phyloP scores from a whole-genome alignment of 768 basidiomycete species.

The Collybia sp. region DNA sequence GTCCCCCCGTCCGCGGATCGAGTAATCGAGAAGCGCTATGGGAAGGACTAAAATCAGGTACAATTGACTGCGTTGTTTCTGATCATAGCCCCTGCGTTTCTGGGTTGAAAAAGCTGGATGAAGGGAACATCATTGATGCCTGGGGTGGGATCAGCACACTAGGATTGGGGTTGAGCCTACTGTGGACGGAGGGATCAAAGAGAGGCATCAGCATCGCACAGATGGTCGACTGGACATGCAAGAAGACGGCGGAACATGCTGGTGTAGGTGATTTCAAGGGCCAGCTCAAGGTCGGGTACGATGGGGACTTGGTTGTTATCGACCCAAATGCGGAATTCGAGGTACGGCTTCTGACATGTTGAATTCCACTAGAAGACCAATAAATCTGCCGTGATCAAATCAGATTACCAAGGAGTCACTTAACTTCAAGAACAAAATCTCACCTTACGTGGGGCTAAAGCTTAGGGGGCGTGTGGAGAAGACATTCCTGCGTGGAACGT shows the following conservation, averaged over 20 bases:
- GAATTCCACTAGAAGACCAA: not conserved
- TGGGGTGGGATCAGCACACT: conserved; percentile 96
- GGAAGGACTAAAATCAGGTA: conserved; percentile 75
- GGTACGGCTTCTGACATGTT: conserved; percentile 21
- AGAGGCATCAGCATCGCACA: conserved; percentile 53
- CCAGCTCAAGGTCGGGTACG: conserved; percentile 62
- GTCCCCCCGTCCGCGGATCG: conserved; percentile 82
- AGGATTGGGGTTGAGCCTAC: conserved; percentile 80
- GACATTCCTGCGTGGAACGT: conserved; percentile 74
- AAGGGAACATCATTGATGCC: conserved; percentile 80
- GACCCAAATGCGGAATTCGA: conserved; percentile 53
- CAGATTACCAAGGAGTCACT: conserved; percentile 73
- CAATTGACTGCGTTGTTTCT: conserved; percentile 91
- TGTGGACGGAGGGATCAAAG: conserved; percentile 82
- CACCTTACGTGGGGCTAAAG: conserved; percentile 77
- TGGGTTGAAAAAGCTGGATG: conserved; percentile 72
- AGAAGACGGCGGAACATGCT: conserved; percentile 74
- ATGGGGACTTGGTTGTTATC: conserved; percentile 88
- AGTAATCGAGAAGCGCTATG: conserved; percentile 74
- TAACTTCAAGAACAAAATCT: conserved; percentile 91
- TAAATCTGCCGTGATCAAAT: not conserved
- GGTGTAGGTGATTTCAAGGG: conserved; percentile 72
- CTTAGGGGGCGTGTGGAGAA: conserved; percentile 70
- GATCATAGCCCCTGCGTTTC: conserved; percentile 92
- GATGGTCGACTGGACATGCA: conserved; percentile 73